phyloP scores from a whole-genome alignment of 176 grass and related monocot species.

The Oryza brachyantha region DNA sequence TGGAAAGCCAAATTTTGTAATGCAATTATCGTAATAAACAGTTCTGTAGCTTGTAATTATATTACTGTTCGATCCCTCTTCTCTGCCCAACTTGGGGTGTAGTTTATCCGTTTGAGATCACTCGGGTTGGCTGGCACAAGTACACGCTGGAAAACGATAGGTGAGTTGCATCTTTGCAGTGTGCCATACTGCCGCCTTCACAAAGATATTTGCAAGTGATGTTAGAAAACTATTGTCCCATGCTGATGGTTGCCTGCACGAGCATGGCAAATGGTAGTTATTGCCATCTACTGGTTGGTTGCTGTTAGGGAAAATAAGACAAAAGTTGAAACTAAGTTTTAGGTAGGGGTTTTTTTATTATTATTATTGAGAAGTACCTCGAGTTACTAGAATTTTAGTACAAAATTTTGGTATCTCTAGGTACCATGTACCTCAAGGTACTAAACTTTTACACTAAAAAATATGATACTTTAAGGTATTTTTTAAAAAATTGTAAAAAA shows the following conservation, averaged over 20 bases:
- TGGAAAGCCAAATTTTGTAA: conserved; percentile 36
- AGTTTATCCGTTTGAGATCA: not conserved
- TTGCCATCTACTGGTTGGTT: no score
- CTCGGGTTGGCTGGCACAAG: not conserved
- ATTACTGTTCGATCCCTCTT: not conserved
- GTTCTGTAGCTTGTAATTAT: conserved; percentile 8
- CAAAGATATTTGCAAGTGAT: not conserved
- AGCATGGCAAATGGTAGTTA: not conserved
- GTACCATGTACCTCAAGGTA: no score
- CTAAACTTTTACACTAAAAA: no score
- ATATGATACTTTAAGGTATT: no score
- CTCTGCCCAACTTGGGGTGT: not conserved
- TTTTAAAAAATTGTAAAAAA: no score
- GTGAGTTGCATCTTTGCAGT: not conserved
- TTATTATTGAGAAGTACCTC: no score
- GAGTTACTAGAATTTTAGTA: no score
- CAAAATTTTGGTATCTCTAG: no score
- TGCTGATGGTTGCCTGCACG: not conserved
- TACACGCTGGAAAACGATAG: not conserved
- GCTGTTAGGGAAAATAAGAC: no score
- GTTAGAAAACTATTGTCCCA: not conserved
- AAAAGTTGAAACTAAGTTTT: no score
- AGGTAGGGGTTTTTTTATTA: no score
- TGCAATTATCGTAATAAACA: conserved; percentile 45
- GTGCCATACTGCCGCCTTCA: not conserved